Conservation (phyloP, 345 rosid genomes). For the Brassica cretica region DNA sequence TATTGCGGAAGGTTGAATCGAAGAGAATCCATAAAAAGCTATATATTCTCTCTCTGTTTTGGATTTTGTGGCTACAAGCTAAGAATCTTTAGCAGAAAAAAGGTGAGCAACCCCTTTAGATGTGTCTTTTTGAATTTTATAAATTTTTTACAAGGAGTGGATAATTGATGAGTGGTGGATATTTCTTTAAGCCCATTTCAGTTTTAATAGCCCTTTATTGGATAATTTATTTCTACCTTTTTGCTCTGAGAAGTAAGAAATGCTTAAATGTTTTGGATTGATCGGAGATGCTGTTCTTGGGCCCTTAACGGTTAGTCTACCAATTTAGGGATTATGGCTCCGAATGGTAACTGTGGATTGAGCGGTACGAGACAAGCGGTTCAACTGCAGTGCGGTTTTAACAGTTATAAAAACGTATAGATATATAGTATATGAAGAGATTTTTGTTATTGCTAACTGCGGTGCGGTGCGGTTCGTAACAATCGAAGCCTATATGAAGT, state of each 20-base stretch:
- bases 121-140: background rate
- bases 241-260: background rate
- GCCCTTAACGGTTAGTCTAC: background rate
- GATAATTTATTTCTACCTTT: background rate
- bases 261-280: background rate
- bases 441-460: too few species aligned
- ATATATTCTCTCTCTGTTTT: background rate
- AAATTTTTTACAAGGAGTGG: background rate
- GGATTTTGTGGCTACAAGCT: background rate
- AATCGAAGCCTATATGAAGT: too few species aligned
- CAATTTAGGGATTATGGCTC: too few species aligned
- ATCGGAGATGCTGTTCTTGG: background rate
- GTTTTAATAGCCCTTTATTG: constrained; percentile 11
- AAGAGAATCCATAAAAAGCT: constrained; percentile 35
- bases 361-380: too few species aligned
- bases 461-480: too few species aligned
- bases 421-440: too few species aligned
- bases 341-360: too few species aligned
- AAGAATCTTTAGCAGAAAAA: background rate
- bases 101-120: background rate
- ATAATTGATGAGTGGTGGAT: constrained; percentile 31
- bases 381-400: too few species aligned
- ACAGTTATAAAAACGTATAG: too few species aligned
- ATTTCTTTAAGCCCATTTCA: background rate
- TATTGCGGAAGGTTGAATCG: constrained; percentile 37